Conservation (phyloP, 177 flowering plant species). For the Vitis hybrid region DNA sequence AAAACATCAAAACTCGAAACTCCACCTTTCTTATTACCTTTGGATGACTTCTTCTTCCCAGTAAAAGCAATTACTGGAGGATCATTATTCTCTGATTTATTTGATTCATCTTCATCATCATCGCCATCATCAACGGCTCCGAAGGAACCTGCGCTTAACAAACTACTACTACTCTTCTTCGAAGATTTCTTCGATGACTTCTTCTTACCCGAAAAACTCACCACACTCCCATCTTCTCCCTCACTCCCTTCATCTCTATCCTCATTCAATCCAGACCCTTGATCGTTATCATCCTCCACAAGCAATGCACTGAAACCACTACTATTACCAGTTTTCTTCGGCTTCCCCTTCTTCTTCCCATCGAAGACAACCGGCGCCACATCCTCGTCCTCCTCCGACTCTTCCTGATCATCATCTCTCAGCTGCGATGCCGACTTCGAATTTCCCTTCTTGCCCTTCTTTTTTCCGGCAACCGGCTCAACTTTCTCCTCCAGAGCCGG, state of each 20-base stretch:
- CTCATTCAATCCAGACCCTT: constrained; percentile 12
- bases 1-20: too few species aligned
- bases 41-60: constrained; percentile 67
- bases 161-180: constrained; percentile 17
- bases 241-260: constrained; percentile 21
- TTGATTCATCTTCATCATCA: constrained; percentile 17
- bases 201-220: constrained; percentile 35
- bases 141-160: constrained; percentile 22
- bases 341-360: constrained; percentile 71
- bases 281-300: constrained; percentile 31
- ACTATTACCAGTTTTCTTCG: constrained; percentile 47
- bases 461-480: constrained; percentile 33
- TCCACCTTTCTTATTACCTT: constrained; percentile 40
- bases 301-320: constrained; percentile 24
- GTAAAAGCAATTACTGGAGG: constrained; percentile 40
- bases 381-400: constrained; percentile 33
- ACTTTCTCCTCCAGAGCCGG: constrained; percentile 33
- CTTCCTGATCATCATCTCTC: constrained; percentile 35
- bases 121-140: constrained; percentile 28
- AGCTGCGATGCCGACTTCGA: constrained; percentile 24
- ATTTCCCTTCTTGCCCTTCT: constrained; percentile 62
- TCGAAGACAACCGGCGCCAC: constrained; percentile 33
- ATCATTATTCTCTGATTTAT: constrained; percentile 36
- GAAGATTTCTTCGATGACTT: constrained; percentile 21
- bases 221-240: constrained; percentile 26